A percentile compares a stretch with the other conserved stretches of the same genome.
Evolutionary conservation across 2,329 filamentous ascomycete genomes (phyloP).

Genomic region (Exophiala sp.): DNA sequence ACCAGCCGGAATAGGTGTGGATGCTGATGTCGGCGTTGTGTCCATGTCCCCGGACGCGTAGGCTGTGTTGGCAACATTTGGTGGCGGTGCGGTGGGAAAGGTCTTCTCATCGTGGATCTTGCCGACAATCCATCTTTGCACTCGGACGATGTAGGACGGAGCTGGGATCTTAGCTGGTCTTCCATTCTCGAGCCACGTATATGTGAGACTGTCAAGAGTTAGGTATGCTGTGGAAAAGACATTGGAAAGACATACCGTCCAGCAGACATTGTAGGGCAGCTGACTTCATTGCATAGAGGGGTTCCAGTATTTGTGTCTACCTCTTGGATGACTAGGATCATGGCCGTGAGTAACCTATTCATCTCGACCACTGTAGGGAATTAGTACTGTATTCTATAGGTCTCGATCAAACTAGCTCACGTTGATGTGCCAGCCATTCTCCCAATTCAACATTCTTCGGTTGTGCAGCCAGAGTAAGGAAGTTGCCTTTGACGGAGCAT

Average conservation of each 20-base stretch:
- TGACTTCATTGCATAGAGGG: conserved; percentile 77
- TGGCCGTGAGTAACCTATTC: conserved; percentile 82
- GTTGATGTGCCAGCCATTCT: conserved; percentile 94
- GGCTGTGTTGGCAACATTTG: conserved; percentile 54
- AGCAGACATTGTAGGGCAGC: conserved; percentile 90
- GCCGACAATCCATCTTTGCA: conserved; percentile 95
- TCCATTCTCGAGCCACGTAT: conserved; percentile 90
- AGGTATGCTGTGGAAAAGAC: background rate
- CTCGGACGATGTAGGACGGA: conserved; percentile 88
- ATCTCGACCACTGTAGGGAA: conserved; percentile 76
- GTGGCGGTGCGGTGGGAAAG: conserved; percentile 81
- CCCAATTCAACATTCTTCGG: conserved; percentile 91
- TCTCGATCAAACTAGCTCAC: conserved; percentile 46
- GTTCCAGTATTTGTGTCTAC: conserved; percentile 70
- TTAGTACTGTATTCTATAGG: conserved; percentile 9
- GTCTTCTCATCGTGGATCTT: conserved; percentile 88
- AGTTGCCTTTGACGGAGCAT: conserved; percentile 94
- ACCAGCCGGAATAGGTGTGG: conserved; percentile 41
- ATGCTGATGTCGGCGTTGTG: conserved; percentile 38
- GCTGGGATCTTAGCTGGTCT: conserved; percentile 89
- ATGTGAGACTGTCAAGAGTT: conserved; percentile 67
- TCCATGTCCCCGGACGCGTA: conserved; percentile 54
- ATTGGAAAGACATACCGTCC: conserved; percentile 67
- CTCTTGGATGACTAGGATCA: conserved; percentile 84
- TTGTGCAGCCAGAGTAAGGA: conserved; percentile 89